These are phyloP conservation scores for Rhodotorula sp. DNA, from an alignment of 1,284 basidiomycete genomes.

Conservation along the genomic window DNA sequence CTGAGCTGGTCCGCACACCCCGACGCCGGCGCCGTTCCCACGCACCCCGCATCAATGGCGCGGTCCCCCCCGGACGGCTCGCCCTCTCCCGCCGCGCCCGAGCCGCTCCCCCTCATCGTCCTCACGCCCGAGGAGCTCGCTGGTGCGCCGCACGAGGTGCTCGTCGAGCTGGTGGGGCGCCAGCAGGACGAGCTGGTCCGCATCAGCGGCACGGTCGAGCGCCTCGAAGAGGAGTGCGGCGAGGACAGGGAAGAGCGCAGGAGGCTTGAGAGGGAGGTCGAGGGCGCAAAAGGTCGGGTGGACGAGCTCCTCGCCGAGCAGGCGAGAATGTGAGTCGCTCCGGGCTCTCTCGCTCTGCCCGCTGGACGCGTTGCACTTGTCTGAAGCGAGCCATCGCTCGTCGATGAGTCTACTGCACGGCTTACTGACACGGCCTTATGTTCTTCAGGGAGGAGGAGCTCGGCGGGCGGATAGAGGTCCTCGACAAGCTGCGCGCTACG, in stretches of 20 bases:
- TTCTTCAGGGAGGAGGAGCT: slow-evolving; percentile 41
- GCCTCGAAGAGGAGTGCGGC: neutral
- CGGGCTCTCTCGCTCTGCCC: neutral
- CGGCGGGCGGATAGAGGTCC: slow-evolving; percentile 37
- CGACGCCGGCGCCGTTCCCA: neutral
- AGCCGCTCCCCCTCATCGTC: neutral
- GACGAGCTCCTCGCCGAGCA: slow-evolving; percentile 29
- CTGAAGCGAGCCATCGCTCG: no score
- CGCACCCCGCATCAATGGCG: neutral
- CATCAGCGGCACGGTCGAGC: neutral
- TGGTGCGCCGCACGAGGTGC: slow-evolving; percentile 5
- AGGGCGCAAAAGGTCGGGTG: neutral
- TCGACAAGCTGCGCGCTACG: slow-evolving; percentile 35
- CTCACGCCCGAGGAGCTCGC: slow-evolving; percentile 12
- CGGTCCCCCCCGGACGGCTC: neutral
- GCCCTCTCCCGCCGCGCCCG: neutral
- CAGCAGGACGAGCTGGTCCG: slow-evolving; percentile 3
- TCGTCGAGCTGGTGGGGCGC: slow-evolving; percentile 10
- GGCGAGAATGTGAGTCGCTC: slow-evolving; percentile 17
- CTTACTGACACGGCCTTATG: no score
- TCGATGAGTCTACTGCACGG: no score
- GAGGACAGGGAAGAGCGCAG: neutral
- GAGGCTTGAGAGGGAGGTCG: slow-evolving; percentile 3
- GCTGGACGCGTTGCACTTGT: no score
- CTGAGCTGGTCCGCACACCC: neutral